Evolutionary conservation across 2,329 filamentous ascomycete genomes (phyloP).

Genomic region (Mollisiaceae sp.): DNA sequence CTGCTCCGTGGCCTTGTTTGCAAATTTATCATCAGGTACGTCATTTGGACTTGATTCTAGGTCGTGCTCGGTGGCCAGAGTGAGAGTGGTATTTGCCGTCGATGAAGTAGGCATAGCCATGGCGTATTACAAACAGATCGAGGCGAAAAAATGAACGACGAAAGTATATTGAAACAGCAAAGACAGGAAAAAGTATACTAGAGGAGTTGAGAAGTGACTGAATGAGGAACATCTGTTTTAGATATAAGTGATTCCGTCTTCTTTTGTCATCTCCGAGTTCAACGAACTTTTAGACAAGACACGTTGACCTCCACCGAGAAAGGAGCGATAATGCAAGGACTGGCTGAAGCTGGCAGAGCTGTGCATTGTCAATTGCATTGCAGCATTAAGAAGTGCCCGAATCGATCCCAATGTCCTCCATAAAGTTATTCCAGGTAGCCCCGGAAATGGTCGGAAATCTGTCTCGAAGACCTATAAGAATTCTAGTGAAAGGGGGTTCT

Average conservation of each 20-base stretch:
- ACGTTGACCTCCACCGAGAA: neutral
- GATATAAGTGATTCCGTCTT: neutral
- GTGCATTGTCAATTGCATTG: too few species aligned
- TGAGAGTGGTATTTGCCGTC: neutral
- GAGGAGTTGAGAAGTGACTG: too few species aligned
- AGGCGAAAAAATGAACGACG: neutral
- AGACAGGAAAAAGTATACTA: too few species aligned
- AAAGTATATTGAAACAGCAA: neutral
- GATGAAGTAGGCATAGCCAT: neutral
- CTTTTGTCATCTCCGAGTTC: neutral
- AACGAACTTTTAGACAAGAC: neutral
- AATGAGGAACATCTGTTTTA: neutral
- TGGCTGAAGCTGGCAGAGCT: too few species aligned
- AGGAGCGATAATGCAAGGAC: too few species aligned
- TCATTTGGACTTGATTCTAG: neutral
- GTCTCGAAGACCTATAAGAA: neutral
- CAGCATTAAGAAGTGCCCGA: too few species aligned
- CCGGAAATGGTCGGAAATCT: conserved; percentile 18
- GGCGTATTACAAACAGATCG: neutral
- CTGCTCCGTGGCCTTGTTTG: neutral
- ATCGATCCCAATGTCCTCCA: too few species aligned
- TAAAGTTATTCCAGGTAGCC: too few species aligned
- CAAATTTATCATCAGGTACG: neutral
- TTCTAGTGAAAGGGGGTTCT: too few species aligned
- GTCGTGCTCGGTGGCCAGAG: neutral